Evolutionary conservation across 306 rosid species (phyloP), one percentile per base, ranked within the genome.

Genomic region (Corylus avellana): DNA sequence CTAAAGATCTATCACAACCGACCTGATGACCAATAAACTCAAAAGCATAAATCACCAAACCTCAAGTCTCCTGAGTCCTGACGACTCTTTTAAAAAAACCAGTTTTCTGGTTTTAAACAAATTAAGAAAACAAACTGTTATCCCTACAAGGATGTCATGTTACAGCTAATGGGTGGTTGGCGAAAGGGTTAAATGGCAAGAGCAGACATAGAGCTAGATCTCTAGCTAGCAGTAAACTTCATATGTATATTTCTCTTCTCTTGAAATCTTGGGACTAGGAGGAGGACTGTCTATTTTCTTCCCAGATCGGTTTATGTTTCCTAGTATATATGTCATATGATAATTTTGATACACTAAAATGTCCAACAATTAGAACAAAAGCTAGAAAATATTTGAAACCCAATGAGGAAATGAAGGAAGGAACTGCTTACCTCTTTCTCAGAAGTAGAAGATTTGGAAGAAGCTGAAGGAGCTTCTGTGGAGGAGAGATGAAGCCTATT

Each of bases 401-500:
- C 72, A 67, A 67, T 9, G 13, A 67, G n/a, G 50, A 39, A 67
- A 14, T 32, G 35, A 67, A 14, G 50, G 50, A 67, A 67, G 50
- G 50, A 67, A 67, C 44, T 56, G 3, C 39, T 3, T 54, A 39
- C 63, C 51, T 46, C 54, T 6, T 42, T 13, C 48, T 39, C 42
- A 79, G 3, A 75, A 68, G 44, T 17, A 42, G 32, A 0, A 76
- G 14, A 14, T 25, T 16, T 18, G 49, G 37, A 68, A 83, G 86
- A 85, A 79, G 82, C 4, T 69, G 58, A 6, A 76, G 87, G 81
- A 82, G 73, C 90, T 84, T 81, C 84, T 5, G 88, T 17, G 86
- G 77, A 81, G 82, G 85, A 84, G 88, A 88, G 90, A 91, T 83
- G 88, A 80, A 81, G 71, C 27, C 79, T 82, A 3, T 74, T 82